Percentiles rank a stretch among this genome's conserved stretches.
Conservation (phyloP, 352 stramenopile genomes). For the Pythium phragmiticola region DNA sequence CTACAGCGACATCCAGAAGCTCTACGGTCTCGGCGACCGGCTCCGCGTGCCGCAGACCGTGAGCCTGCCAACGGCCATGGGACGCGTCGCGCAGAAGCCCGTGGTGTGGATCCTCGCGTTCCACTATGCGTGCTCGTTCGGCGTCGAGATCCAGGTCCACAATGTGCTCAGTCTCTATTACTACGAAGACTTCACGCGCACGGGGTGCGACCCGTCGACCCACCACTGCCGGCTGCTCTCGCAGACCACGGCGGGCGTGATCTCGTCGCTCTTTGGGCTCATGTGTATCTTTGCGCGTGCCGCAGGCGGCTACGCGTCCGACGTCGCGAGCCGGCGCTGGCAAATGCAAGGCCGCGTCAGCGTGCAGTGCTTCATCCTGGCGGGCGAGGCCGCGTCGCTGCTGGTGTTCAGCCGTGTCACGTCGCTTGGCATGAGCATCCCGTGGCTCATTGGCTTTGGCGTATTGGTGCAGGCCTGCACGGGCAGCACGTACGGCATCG, state of each 20-base stretch:
- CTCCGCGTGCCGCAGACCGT: not conserved
- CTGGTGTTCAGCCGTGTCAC: constrained; percentile 60
- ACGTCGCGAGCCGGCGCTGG: constrained; percentile 67
- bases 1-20: constrained; percentile 61
- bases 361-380: constrained; percentile 72
- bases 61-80: constrained; percentile 4
- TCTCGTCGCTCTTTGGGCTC: constrained; percentile 92
- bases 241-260: constrained; percentile 55
- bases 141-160: constrained; percentile 93
- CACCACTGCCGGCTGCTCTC: constrained; percentile 32
- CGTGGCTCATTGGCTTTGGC: constrained; percentile 87
- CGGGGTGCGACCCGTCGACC: constrained; percentile 34
- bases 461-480: constrained; percentile 85
- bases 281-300: constrained; percentile 93
- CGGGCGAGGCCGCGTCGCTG: constrained; percentile 72
- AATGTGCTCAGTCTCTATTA: constrained; percentile 92
- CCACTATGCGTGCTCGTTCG: constrained; percentile 94
- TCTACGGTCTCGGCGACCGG: constrained; percentile 5
- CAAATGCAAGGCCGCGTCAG: constrained; percentile 87
- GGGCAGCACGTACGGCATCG: constrained; percentile 52
- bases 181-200: constrained; percentile 79
- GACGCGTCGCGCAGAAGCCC: constrained; percentile 35
- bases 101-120: constrained; percentile 92
- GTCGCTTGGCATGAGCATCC: constrained; percentile 48
- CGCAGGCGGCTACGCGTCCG: constrained; percentile 79